Evolutionary conservation across 2,329 filamentous ascomycete genomes (phyloP), one percentile per base, ranked within the genome.

Genomic region (Pyrenophora teres): DNA sequence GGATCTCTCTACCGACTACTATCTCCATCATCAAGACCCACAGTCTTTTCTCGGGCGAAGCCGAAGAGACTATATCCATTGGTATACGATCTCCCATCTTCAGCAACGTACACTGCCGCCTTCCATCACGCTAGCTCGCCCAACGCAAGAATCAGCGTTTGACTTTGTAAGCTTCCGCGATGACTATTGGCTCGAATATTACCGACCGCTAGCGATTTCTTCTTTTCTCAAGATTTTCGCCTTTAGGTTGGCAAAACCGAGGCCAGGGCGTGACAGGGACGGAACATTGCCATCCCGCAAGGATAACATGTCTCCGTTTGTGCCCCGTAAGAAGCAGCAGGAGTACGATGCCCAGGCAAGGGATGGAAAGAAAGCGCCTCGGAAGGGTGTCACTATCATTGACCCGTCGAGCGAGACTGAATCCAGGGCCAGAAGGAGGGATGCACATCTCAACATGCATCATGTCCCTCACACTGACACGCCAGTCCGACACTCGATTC

Each of bases 141-240:
- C 54, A 25, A 57, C 47, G 3, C 44, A 50, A 4, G 57, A 63
- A 12, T 46, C 59, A 12, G 48, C 53, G 8, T 59, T 61, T 33
- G 68, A 52, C 8, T 65, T 64, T 12, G 75, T 88, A 3, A 77
- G 80, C 3, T 85, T 83, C 53, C 91, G 90, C 54, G 93, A 97
- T 68, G 92, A 97, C 72, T 99, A 96, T 74, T 99, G 94, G 94
- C 80, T 94, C 6, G 94, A 99, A 71, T 97, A 97, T 72, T 99
- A 99, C 70, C 86, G 92, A 12, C 94, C 94, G 0, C 82, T 90
- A 6, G 90, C 89, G 0, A 77, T 97, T 1, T 96, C 94, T 0
- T 94, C 91, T 0, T 91, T 97, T 60, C 83, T 87, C 12, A 99
- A 97, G 70, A 89, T 97, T 71, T 97, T 96, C 69, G 85, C 91